phyloP scores from a whole-genome alignment of 2,329 filamentous ascomycete genomes.

The Sclerotinia sclerotiorum region DNA sequence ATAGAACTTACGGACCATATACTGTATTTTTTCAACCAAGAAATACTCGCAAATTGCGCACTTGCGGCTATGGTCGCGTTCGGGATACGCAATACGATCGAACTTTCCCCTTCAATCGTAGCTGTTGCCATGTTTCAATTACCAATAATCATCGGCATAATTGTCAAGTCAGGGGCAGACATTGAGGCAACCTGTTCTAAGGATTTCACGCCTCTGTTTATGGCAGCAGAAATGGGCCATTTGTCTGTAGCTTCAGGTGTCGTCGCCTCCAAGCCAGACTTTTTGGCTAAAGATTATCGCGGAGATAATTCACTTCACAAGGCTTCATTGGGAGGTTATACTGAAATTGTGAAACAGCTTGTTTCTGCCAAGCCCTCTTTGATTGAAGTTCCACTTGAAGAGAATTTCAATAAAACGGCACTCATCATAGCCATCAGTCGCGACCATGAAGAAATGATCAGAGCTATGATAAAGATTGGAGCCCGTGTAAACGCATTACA shows the following conservation, averaged over 20 bases:
- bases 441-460: not conserved
- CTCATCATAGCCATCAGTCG: not conserved
- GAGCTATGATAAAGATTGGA: not conserved
- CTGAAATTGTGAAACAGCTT: constrained; percentile 1
- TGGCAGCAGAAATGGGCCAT: constrained; percentile 11
- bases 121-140: constrained; percentile 8
- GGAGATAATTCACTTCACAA: constrained; percentile 9
- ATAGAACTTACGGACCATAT: not conserved
- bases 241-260: not conserved
- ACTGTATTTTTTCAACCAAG: constrained; percentile 7
- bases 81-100: not conserved
- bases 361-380: not conserved
- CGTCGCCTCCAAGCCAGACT: constrained; percentile 2
- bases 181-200: not conserved
- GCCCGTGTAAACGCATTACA: not conserved
- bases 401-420: not conserved
- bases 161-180: not conserved
- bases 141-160: not conserved
- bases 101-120: not conserved
- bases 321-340: not conserved
- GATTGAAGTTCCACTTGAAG: not conserved
- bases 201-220: constrained; percentile 6
- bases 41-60: not conserved
- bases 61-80: not conserved
- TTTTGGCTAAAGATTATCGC: constrained; percentile 4